phyloP scores from a whole-genome alignment of 1,284 basidiomycete genomes.

The Fomitopsis pinicola region DNA sequence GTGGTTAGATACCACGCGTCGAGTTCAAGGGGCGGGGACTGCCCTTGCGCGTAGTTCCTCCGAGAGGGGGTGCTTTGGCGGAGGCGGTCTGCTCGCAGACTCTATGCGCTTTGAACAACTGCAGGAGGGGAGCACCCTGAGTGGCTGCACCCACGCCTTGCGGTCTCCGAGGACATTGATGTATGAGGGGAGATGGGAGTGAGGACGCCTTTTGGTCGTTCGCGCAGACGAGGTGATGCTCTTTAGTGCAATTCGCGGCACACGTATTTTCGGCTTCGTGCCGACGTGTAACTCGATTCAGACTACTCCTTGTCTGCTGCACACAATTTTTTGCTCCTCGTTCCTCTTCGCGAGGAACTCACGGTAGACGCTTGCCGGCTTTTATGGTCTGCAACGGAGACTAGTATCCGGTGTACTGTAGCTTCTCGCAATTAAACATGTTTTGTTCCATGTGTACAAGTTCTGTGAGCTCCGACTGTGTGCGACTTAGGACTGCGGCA shows the following conservation, averaged over 20 bases:
- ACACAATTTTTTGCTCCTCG: slow-evolving; percentile 12
- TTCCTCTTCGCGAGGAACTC: slow-evolving; percentile 4
- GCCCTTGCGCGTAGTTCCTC: too few species aligned
- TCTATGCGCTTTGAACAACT: too few species aligned
- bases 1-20: too few species aligned
- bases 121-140: too few species aligned
- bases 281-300: slow-evolving; percentile 44
- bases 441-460: too few species aligned
- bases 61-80: too few species aligned
- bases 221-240: slow-evolving; percentile 12
- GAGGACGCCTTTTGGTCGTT: background rate
- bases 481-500: too few species aligned
- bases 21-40: too few species aligned
- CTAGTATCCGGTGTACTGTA: background rate
- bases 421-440: background rate
- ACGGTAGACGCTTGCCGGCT: too few species aligned
- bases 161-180: background rate
- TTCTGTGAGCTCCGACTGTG: too few species aligned
- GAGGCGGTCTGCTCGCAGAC: too few species aligned
- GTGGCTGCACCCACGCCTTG: background rate
- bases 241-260: slow-evolving; percentile 50
- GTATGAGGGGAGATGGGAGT: slow-evolving; percentile 7
- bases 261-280: slow-evolving; percentile 17
- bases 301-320: slow-evolving; percentile 47
- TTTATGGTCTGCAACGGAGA: too few species aligned